A percentile compares a stretch with the other conserved stretches of the same genome.
phyloP scores from a whole-genome alignment of 495 filamentous ascomycete genomes.

The Beverwykella pulmonaria region DNA sequence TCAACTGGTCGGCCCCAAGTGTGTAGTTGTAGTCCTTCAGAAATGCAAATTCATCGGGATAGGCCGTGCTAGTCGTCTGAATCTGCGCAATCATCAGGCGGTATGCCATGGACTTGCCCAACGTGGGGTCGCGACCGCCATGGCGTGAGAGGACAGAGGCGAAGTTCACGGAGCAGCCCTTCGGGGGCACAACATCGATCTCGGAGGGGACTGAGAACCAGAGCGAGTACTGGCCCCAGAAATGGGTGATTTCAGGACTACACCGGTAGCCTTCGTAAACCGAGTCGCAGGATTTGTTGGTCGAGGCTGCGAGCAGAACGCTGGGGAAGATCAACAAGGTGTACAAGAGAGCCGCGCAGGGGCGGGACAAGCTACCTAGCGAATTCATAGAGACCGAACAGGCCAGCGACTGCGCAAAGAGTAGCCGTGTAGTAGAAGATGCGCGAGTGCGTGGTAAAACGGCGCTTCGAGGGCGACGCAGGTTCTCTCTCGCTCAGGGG shows the following conservation, averaged over 20 bases:
- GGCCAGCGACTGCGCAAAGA: neutral
- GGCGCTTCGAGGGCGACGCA: conserved; percentile 12
- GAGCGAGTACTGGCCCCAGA: conserved; percentile 86
- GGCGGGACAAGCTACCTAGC: conserved; percentile 15
- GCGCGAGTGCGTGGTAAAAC: neutral
- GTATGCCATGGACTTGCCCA: conserved; percentile 53
- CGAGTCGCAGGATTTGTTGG: conserved; percentile 49
- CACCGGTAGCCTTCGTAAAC: conserved; percentile 67
- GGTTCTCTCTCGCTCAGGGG: conserved; percentile 21
- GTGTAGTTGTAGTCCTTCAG: conserved; percentile 69
- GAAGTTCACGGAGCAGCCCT: conserved; percentile 71
- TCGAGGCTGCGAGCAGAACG: neutral
- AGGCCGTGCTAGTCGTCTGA: conserved; percentile 58
- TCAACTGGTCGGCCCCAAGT: conserved; percentile 75
- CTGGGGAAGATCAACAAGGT: conserved; percentile 9
- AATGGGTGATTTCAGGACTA: conserved; percentile 60
- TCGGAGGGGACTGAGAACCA: conserved; percentile 72
- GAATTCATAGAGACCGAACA: conserved; percentile 22
- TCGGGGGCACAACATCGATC: conserved; percentile 59
- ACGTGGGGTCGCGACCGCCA: conserved; percentile 79
- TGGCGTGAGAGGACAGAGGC: conserved; percentile 79
- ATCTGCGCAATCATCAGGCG: conserved; percentile 52
- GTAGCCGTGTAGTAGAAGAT: neutral
- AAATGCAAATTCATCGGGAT: conserved; percentile 63
- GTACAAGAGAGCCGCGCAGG: conserved; percentile 7